phyloP scores from a whole-genome alignment of 108 stramenopile species.

The Stephanodiscus triporus region DNA sequence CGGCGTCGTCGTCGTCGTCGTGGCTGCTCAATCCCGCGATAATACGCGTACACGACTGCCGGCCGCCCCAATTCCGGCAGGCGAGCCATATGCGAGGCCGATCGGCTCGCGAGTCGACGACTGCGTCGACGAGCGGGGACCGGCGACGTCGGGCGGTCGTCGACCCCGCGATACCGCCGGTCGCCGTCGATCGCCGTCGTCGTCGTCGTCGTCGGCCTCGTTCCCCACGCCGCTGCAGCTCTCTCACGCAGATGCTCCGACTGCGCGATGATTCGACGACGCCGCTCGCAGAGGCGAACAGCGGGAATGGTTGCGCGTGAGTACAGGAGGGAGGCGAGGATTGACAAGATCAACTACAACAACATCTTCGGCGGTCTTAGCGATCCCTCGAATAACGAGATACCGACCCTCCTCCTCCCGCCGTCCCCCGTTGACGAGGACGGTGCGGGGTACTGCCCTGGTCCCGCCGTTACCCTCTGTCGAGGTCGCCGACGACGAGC shows the following conservation, averaged over 20 bases:
- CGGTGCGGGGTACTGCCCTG: neutral
- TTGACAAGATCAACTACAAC: constrained; percentile 53
- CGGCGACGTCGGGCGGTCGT: neutral
- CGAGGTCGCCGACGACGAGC: neutral
- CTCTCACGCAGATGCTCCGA: constrained; percentile 10
- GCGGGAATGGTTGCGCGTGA: constrained; percentile 44
- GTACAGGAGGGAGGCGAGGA: constrained; percentile 39
- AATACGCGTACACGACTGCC: constrained; percentile 13
- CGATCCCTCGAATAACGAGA: constrained; percentile 35
- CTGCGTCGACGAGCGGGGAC: neutral
- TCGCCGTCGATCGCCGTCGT: neutral
- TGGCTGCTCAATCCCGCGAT: constrained; percentile 37
- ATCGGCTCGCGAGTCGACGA: neutral
- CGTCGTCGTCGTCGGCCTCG: too few species aligned
- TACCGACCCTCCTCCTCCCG: constrained; percentile 25
- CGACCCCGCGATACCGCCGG: neutral
- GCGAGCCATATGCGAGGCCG: constrained; percentile 18
- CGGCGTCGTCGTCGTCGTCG: constrained; percentile 25
- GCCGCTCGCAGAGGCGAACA: constrained; percentile 25
- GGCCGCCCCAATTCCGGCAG: neutral
- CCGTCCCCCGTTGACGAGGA: neutral
- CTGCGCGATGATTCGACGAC: constrained; percentile 3
- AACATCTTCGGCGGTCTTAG: constrained; percentile 38
- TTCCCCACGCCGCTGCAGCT: constrained; percentile 3
- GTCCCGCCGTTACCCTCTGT: neutral